Conservation (phyloP, 495 filamentous ascomycete genomes). For the Annulohypoxylon maeteangense region DNA sequence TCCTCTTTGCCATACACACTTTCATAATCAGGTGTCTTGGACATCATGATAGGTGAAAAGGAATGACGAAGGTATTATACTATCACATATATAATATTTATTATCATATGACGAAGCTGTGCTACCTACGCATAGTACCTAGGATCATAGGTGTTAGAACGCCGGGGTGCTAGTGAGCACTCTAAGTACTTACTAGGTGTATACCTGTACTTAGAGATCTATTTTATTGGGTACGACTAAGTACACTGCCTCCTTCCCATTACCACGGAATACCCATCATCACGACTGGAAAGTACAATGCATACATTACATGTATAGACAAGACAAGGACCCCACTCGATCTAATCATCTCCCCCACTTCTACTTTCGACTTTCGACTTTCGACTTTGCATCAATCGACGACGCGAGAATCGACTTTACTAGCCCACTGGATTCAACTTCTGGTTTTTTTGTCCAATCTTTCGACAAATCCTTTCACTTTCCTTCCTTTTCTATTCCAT, state of each 20-base stretch:
- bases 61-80: not conserved
- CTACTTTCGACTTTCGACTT: not conserved
- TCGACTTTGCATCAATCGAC: not conserved
- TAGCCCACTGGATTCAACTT: constrained; percentile 17
- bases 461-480: not conserved
- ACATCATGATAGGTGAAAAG: not conserved
- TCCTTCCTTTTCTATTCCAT: not conserved
- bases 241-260: constrained; percentile 3
- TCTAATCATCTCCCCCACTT: constrained; percentile 14
- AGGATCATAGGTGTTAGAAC: not conserved
- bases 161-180: not conserved
- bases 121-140: not conserved
- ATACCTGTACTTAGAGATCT: not conserved
- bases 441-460: not conserved
- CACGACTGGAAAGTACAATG: not conserved
- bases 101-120: not conserved
- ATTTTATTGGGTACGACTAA: not conserved
- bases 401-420: constrained; percentile 6
- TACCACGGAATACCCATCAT: not conserved
- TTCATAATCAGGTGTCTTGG: constrained; percentile 4
- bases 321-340: constrained; percentile 26
- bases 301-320: not conserved
- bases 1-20: not conserved
- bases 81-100: not conserved
- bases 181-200: not conserved